Evolutionary conservation across 495 filamentous ascomycete genomes (phyloP).

Genomic region (Hypoxylon subgilvum): DNA sequence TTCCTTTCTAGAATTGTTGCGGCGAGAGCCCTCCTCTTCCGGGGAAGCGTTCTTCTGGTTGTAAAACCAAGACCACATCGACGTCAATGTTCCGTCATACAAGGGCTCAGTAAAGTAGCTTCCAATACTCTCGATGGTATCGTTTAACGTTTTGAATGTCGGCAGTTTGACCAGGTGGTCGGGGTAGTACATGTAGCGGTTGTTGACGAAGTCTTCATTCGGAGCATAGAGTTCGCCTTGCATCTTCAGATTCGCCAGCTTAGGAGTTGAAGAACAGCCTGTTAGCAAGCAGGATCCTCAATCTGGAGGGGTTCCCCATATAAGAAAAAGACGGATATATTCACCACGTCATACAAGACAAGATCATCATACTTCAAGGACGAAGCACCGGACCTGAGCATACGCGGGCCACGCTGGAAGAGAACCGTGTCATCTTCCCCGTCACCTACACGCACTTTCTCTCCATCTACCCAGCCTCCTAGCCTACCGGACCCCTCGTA

Average conservation of each 20-base stretch:
- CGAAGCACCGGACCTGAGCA: slow-evolving; percentile 61
- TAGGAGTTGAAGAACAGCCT: too few species aligned
- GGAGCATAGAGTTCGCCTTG: slow-evolving; percentile 62
- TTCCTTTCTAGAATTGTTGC: too few species aligned
- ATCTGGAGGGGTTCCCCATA: too few species aligned
- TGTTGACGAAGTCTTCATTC: slow-evolving; percentile 56
- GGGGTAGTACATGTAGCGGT: slow-evolving; percentile 91
- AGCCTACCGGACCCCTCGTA: slow-evolving; percentile 73
- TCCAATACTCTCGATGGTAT: slow-evolving; percentile 28
- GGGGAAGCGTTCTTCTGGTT: too few species aligned
- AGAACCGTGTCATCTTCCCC: slow-evolving; percentile 62
- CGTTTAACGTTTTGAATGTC: slow-evolving; percentile 36
- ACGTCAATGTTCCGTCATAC: slow-evolving; percentile 59
- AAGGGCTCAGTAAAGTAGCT: slow-evolving; percentile 66
- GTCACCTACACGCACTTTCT: slow-evolving; percentile 61
- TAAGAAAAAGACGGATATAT: slow-evolving; percentile 12
- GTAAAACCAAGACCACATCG: slow-evolving; percentile 43
- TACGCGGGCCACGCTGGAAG: slow-evolving; percentile 87
- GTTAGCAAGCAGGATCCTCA: slow-evolving; percentile 19
- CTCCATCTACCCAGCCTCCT: slow-evolving; percentile 86
- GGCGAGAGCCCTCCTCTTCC: too few species aligned
- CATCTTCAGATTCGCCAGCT: too few species aligned
- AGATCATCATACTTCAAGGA: slow-evolving; percentile 47
- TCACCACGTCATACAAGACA: slow-evolving; percentile 52
- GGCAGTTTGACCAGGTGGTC: slow-evolving; percentile 82